phyloP scores from a whole-genome alignment of 139 green algal genomes.

The Volvox africanus region DNA sequence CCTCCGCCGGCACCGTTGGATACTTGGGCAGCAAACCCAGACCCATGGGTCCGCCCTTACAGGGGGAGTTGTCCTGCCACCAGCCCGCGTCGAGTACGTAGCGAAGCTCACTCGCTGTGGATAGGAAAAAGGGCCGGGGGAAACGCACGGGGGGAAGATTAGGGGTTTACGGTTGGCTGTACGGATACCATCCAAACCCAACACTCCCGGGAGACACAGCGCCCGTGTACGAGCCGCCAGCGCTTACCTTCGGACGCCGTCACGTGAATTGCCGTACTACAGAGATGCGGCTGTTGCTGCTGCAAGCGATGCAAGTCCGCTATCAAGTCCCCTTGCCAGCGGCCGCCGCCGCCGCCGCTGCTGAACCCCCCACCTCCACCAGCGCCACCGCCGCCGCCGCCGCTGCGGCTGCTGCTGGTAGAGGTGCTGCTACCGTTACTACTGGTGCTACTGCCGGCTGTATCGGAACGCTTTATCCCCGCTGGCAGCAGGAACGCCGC shows the following conservation, averaged over 20 bases:
- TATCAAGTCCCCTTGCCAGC: not conserved
- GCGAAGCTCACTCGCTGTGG: constrained; percentile 23
- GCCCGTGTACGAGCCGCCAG: not conserved
- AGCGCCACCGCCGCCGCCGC: not conserved
- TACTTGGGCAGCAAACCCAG: constrained; percentile 27
- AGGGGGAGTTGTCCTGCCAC: constrained; percentile 30
- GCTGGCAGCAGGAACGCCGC: not conserved
- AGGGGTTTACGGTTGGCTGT: no score
- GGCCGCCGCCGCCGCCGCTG: not conserved
- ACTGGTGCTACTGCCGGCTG: not conserved
- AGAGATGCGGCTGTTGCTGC: not conserved
- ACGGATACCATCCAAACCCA: no score
- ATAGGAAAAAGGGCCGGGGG: no score
- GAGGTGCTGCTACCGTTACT: not conserved
- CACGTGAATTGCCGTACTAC: not conserved
- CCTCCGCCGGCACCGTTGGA: not conserved
- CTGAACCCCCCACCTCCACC: not conserved
- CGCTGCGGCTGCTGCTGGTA: not conserved
- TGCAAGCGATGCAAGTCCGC: not conserved
- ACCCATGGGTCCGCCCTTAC: constrained; percentile 15
- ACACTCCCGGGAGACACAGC: no score
- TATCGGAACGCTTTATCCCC: constrained; percentile 23
- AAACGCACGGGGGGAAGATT: no score
- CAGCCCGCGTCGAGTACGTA: constrained; percentile 11
- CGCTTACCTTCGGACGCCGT: constrained; percentile 13